phyloP scores from a whole-genome alignment of 805 yeast genomes.

The Ogataea zsoltii region DNA sequence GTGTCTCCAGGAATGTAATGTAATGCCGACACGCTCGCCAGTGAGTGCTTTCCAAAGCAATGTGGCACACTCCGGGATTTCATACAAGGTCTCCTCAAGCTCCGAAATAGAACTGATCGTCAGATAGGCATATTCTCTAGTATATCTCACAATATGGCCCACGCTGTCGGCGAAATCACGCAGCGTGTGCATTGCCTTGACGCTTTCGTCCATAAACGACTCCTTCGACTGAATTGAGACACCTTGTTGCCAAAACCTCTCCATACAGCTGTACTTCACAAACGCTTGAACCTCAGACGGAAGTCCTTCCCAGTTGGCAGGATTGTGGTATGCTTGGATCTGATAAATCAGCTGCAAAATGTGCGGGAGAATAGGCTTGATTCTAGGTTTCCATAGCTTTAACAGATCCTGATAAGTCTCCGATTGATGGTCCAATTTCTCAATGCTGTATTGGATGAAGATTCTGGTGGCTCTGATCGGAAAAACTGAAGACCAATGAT shows the following conservation, averaged over 20 bases:
- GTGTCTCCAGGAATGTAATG: conserved; percentile 96
- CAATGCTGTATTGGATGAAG: conserved; percentile 93
- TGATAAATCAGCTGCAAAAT: conserved; percentile 84
- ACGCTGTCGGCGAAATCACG: conserved; percentile 97
- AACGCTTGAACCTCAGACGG: conserved; percentile 91
- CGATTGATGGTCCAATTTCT: conserved; percentile 77
- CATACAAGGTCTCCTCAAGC: conserved; percentile 85
- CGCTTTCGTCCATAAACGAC: conserved; percentile 90
- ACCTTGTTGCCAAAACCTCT: conserved; percentile 98
- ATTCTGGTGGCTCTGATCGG: conserved; percentile 96
- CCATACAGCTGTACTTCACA: conserved; percentile 86
- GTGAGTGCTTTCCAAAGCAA: conserved; percentile 85
- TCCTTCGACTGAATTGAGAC: conserved; percentile 92
- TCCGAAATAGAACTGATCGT: conserved; percentile 89
- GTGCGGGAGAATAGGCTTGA: conserved; percentile 89
- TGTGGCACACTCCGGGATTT: conserved; percentile 76
- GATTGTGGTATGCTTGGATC: conserved; percentile 92
- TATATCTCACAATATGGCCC: conserved; percentile 92
- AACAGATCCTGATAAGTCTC: conserved; percentile 71
- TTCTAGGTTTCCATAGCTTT: conserved; percentile 87
- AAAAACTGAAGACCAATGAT: conserved; percentile 91
- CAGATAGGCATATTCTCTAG: conserved; percentile 91
- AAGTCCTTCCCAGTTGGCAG: conserved; percentile 83
- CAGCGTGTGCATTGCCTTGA: conserved; percentile 88
- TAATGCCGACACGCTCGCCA: conserved; percentile 80